Evolutionary conservation across 805 yeast genomes (phyloP), one percentile per base, ranked within the genome.

Genomic region (Wickerhamomyces rabaulensis): DNA sequence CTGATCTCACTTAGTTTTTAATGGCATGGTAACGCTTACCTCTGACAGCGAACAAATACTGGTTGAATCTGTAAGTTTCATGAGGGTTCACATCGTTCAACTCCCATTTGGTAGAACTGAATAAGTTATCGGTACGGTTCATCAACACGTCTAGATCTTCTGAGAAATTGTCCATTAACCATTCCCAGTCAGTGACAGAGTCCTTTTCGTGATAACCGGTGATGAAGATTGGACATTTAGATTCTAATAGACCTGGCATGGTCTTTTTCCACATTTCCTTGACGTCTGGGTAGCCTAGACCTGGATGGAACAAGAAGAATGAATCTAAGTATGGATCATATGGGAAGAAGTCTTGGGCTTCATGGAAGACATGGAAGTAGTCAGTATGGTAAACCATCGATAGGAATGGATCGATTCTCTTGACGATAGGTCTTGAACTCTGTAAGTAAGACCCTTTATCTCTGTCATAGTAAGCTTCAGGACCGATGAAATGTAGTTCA

Each of bases 11-110:
- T 10, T 36, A 36, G n/a, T 36, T 17, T 7, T 40, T 26, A 54
- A 87, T 75, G 38, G 97, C 96, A 60, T 91, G 97, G 69, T 94
- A 94, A 64, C 99, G 80, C 75, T 92, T 94, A 55, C 99, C 98
- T 70, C 99, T 82, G 67, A 91, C 79, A 10, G 92, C 99, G 66
- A 89, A 91, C 46, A 94, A 68, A 62, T 82, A 81, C 73, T 87
- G 90, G 71, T 94, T 94, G 63, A 87, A 86, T 70, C 87, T 96
- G 73, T 85, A 92, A 15, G 89, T 87, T 63, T 92, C 97, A 27
- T 91, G 92, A 20, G 98, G 98, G 64, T 89, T 81, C 52, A 80
- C 68, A 64, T 92, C 98, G 58, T 91, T 94, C 59, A 94, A 76
- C 65, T 94, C 98, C 87, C 97, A 87, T 68, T 91, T 91, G 19